Evolutionary conservation across 2,329 filamentous ascomycete genomes (phyloP).

Genomic region (Phialophora tarda): DNA sequence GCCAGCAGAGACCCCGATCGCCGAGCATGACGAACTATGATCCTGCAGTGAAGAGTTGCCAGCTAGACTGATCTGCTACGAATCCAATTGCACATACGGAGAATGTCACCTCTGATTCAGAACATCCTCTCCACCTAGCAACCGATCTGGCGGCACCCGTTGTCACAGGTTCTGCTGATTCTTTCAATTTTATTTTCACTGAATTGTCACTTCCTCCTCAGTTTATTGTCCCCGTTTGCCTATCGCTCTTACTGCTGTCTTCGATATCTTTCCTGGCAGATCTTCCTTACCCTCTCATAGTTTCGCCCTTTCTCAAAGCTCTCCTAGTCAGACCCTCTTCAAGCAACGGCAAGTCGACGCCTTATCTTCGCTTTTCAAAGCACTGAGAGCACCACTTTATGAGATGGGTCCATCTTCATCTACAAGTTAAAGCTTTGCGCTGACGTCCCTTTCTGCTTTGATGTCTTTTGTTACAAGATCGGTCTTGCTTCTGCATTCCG

Average conservation of each 20-base stretch:
- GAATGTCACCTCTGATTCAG: neutral
- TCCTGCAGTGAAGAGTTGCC: neutral
- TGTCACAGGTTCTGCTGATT: neutral
- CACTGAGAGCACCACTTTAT: neutral
- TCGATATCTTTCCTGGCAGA: neutral
- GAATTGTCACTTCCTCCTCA: neutral
- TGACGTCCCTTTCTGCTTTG: neutral
- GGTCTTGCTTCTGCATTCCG: neutral
- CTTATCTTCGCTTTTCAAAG: neutral
- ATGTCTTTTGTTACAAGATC: neutral
- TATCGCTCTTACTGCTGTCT: neutral
- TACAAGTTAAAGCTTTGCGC: neutral
- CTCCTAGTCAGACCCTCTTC: neutral
- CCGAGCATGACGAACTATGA: conserved; percentile 36
- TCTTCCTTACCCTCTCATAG: neutral
- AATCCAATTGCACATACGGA: neutral
- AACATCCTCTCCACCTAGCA: neutral
- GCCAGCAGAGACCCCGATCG: conserved; percentile 15
- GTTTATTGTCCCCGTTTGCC: neutral
- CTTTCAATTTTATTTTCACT: neutral
- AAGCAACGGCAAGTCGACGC: neutral
- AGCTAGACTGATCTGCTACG: neutral
- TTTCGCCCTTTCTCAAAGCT: neutral
- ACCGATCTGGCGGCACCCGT: neutral
- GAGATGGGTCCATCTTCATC: neutral